phyloP scores from a whole-genome alignment of 805 yeast genomes.

The Wickerhamomyces hampshirensis region DNA sequence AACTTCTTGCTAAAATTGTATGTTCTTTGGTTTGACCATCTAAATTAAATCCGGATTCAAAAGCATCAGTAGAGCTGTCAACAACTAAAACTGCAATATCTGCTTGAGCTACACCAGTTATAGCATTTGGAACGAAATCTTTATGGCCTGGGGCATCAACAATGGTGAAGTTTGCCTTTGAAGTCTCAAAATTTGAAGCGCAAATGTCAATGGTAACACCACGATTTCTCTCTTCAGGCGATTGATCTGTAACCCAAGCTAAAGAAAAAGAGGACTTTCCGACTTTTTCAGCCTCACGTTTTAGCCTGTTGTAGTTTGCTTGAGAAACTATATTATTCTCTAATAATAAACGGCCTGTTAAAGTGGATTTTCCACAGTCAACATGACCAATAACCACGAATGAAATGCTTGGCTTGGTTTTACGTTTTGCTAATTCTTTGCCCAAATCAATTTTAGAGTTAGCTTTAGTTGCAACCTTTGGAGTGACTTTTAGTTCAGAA shows the following conservation, averaged over 20 bases:
- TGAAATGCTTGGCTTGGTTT: conserved; percentile 92
- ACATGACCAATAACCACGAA: conserved; percentile 99
- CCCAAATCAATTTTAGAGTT: conserved; percentile 25
- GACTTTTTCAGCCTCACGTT: conserved; percentile 96
- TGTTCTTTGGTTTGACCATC: conserved; percentile 96
- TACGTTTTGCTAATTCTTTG: conserved; percentile 48
- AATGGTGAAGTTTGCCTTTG: conserved; percentile 83
- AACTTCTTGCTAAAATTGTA: conserved; percentile 85
- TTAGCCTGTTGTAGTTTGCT: conserved; percentile 95
- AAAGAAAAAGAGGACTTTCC: conserved; percentile 97
- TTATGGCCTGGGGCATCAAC: conserved; percentile 96
- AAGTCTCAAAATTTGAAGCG: conserved; percentile 90
- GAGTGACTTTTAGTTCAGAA: conserved; percentile 14
- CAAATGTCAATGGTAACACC: conserved; percentile 96
- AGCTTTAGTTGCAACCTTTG: conserved; percentile 20
- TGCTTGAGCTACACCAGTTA: conserved; percentile 92
- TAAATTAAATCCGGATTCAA: conserved; percentile 93
- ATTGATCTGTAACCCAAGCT: conserved; percentile 96
- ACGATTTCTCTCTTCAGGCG: conserved; percentile 95
- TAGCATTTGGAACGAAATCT: conserved; percentile 95
- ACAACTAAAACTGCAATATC: conserved; percentile 88
- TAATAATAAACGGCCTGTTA: conserved; percentile 96
- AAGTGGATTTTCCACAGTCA: conserved; percentile 98
- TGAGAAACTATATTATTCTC: conserved; percentile 97
- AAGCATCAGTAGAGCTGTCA: conserved; percentile 92